Conservation (phyloP, 345 rosid genomes). For the Leavenworthia alabamica region DNA sequence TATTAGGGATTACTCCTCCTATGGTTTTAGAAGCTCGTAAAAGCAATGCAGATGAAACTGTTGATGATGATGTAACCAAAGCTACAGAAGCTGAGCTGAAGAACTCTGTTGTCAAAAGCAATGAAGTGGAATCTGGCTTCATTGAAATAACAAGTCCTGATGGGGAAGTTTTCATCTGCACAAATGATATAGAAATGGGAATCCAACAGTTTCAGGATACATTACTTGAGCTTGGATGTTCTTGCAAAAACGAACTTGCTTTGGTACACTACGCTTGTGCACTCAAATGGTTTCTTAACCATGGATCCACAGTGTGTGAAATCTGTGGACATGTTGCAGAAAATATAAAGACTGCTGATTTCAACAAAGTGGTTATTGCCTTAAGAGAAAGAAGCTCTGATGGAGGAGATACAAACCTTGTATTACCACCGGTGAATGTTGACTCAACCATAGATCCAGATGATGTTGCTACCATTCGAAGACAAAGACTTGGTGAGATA, state of each 20-base stretch:
- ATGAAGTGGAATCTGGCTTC: slow-evolving; percentile 40
- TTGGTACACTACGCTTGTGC: slow-evolving; percentile 92
- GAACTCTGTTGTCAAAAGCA: slow-evolving; percentile 31
- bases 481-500: slow-evolving; percentile 82
- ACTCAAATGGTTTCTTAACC: slow-evolving; percentile 93
- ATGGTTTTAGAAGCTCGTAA: slow-evolving; percentile 32
- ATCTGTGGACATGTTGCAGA: slow-evolving; percentile 72
- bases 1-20: slow-evolving; percentile 65
- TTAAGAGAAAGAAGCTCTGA: slow-evolving; percentile 65
- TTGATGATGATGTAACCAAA: slow-evolving; percentile 35
- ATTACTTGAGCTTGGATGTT: slow-evolving; percentile 83
- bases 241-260: slow-evolving; percentile 85
- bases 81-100: slow-evolving; percentile 21
- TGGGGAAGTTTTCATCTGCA: slow-evolving; percentile 73
- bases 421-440: slow-evolving; percentile 29
- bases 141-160: slow-evolving; percentile 64
- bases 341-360: slow-evolving; percentile 51
- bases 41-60: slow-evolving; percentile 35
- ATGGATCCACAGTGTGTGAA: slow-evolving; percentile 88
- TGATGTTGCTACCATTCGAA: slow-evolving; percentile 69
- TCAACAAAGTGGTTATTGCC: slow-evolving; percentile 54
- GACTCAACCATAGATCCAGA: slow-evolving; percentile 61
- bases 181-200: slow-evolving; percentile 72
- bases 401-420: slow-evolving; percentile 64
- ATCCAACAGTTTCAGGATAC: slow-evolving; percentile 39